Conservation (phyloP, 73 alveolate species). For the Tetrahymena malaccensis region DNA sequence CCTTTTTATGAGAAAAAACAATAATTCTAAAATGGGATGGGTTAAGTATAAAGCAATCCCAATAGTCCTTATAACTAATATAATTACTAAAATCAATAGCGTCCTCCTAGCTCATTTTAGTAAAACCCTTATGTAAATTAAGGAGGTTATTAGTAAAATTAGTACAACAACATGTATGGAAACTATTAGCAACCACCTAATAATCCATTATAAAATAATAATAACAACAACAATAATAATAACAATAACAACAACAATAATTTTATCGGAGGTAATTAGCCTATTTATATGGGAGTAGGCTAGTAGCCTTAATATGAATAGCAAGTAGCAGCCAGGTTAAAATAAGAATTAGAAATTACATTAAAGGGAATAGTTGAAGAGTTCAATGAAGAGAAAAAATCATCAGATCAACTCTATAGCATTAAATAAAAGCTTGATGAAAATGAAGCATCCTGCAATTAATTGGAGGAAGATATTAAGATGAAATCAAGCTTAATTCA, state of each 20-base stretch:
- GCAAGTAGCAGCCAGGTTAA: not conserved
- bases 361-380: not conserved
- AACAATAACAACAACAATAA: too few species aligned
- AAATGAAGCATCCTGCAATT: not conserved
- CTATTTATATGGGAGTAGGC: not conserved
- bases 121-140: not conserved
- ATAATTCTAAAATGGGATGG: not conserved
- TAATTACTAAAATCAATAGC: not conserved
- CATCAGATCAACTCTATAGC: not conserved
- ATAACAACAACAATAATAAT: too few species aligned
- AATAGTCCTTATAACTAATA: not conserved
- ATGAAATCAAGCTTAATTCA: not conserved
- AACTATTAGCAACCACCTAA: not conserved
- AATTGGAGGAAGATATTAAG: not conserved
- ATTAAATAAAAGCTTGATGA: not conserved
- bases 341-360: not conserved
- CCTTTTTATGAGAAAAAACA: not conserved
- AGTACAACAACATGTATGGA: not conserved
- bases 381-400: not conserved
- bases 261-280: not conserved
- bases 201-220: not conserved
- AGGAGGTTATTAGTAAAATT: not conserved
- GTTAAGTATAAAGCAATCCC: not conserved
- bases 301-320: not conserved
- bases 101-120: not conserved